These are phyloP conservation scores for Claviceps sp. DNA, from an alignment of 2,329 filamentous ascomycete genomes.

Conservation along the genomic window DNA sequence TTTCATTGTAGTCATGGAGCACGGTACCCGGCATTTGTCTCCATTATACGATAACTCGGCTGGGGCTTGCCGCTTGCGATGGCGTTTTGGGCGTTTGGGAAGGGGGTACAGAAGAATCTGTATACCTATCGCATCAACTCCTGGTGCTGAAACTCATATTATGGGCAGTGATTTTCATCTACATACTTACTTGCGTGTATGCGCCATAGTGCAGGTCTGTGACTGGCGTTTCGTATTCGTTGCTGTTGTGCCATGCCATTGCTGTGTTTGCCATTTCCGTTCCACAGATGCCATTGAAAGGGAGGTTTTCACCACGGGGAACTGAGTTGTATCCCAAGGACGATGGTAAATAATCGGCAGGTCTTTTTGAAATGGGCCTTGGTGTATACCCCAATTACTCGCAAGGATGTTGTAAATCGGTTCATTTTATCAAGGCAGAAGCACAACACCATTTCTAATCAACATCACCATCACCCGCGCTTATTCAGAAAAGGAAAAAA, in stretches of 20 bases:
- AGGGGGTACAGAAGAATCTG: neutral
- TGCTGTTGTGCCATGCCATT: neutral
- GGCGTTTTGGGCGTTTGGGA: constrained; percentile 8
- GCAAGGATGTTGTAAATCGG: neutral
- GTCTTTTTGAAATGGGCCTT: no score
- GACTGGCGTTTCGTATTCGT: neutral
- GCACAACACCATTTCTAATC: neutral
- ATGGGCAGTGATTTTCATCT: neutral
- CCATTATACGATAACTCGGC: neutral
- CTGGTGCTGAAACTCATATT: neutral
- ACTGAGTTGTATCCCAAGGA: neutral
- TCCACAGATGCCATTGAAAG: neutral
- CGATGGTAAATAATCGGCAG: no score
- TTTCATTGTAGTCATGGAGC: neutral
- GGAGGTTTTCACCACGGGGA: neutral
- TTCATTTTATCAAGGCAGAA: neutral
- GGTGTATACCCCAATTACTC: no score
- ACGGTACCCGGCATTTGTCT: neutral
- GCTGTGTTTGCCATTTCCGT: neutral
- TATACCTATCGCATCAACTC: neutral
- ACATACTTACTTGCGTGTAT: neutral
- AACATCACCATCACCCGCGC: neutral
- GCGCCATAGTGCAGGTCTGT: neutral
- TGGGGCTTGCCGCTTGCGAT: neutral
- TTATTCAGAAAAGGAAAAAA: neutral